A percentile compares a stretch with the other conserved stretches of the same genome.
Conservation (phyloP, 1,284 basidiomycete species). For the Porogramme epimiltina region DNA sequence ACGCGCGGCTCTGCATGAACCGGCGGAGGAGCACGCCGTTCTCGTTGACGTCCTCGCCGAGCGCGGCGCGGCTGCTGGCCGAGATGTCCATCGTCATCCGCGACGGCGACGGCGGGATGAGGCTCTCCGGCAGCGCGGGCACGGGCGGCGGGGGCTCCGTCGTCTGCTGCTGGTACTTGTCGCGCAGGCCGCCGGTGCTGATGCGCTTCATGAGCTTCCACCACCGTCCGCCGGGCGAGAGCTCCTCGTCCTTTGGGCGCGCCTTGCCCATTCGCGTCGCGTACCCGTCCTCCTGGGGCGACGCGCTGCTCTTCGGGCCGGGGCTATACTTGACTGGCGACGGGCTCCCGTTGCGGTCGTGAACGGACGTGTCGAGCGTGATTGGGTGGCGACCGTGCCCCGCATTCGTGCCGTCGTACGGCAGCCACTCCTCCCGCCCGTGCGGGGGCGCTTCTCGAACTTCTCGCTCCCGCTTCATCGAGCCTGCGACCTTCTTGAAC, state of each 20-base stretch:
- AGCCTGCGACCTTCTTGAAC: constrained; percentile 38
- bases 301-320: constrained; percentile 9
- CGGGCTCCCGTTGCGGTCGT: constrained; percentile 10
- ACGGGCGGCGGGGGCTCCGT: constrained; percentile 53
- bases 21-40: constrained; percentile 19
- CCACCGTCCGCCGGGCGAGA: constrained; percentile 44
- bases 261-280: constrained; percentile 23
- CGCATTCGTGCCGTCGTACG: constrained; percentile 23
- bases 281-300: constrained; percentile 16
- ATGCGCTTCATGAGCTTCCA: constrained; percentile 74
- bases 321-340: constrained; percentile 12
- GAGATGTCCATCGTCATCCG: constrained; percentile 31
- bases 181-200: constrained; percentile 62
- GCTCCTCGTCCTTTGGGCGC: constrained; percentile 33
- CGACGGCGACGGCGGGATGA: constrained; percentile 17
- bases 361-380: constrained; percentile 15
- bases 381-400: constrained; percentile 1
- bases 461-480: constrained; percentile 20
- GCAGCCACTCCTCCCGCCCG: constrained; percentile 17
- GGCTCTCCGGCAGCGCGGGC: constrained; percentile 54
- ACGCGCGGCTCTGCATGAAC: constrained; percentile 35
- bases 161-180: constrained; percentile 45
- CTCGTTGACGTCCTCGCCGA: constrained; percentile 20
- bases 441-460: constrained; percentile 6
- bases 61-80: constrained; percentile 2